A percentile compares a stretch with the other conserved stretches of the same genome.
Evolutionary conservation across 495 filamentous ascomycete species (phyloP).

Genomic region (Aspergillus panamensis): DNA sequence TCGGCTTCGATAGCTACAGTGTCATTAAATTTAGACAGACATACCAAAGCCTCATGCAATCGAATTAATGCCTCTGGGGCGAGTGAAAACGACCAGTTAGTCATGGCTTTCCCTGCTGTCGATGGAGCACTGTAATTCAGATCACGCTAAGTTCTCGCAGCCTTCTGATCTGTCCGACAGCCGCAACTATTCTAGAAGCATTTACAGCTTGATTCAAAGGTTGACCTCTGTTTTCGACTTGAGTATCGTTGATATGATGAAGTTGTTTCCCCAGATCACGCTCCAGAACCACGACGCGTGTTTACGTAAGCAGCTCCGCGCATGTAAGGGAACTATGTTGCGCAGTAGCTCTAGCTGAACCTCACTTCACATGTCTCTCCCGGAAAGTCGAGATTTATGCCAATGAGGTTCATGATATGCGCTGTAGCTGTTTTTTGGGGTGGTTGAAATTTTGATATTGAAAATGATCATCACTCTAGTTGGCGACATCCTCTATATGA

Average conservation of each 20-base stretch:
- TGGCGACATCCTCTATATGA: constrained; percentile 26
- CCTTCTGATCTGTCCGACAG: too few relatives aligned
- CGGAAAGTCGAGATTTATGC: constrained; percentile 2
- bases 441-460: background rate
- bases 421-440: background rate
- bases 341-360: background rate
- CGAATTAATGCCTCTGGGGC: constrained; percentile 66
- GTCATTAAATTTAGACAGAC: constrained; percentile 90
- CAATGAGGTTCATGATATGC: background rate
- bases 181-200: too few relatives aligned
- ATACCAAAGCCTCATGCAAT: constrained; percentile 80
- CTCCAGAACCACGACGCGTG: constrained; percentile 14
- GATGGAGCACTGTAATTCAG: too few relatives aligned
- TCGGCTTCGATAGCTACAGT: constrained; percentile 81
- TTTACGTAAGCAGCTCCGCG: constrained; percentile 23
- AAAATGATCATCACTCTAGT: constrained; percentile 24
- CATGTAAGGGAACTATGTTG: background rate
- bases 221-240: too few relatives aligned
- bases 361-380: background rate
- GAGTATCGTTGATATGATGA: background rate
- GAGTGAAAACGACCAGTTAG: constrained; percentile 74
- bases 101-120: constrained; percentile 43
- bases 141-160: too few relatives aligned
- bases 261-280: background rate
- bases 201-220: too few relatives aligned